Evolutionary conservation across 2,329 filamentous ascomycete genomes (phyloP), one percentile per base, ranked within the genome.

Genomic region (Diaporthe longicolla): DNA sequence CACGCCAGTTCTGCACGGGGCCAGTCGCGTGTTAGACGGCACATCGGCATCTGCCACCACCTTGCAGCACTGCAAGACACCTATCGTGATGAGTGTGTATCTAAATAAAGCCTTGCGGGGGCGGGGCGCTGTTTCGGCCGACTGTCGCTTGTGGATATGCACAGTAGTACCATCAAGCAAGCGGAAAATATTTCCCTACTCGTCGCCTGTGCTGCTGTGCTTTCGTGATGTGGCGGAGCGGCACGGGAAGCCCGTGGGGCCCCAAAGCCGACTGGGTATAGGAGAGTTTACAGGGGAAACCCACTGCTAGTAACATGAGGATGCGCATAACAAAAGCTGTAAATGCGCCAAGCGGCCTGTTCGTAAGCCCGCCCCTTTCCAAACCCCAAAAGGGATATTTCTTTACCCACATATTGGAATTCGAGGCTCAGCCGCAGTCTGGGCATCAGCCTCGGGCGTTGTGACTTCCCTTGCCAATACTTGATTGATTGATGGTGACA

Each of bases 191-290:
- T 65, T 65, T 32, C 61, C 61, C 17, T 65, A n/a, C n/a, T 48
- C 26, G 43, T 65, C 61, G 26, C 43, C 43, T 50, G 43, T 29
- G 19, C 11, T n/a, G 19, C 40, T 48, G 19, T 15, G 15, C 4
- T 50, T 65, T 65, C 59, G 43, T 65, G 59, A 65, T 50, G 40
- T 50, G 59, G 59, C 59, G 59, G 59, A 2, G n/a, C 59, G 52
- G 52, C 26, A 57, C 54, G 43, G 61, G 43, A 65, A 43, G 43
- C 40, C 61, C 40, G 43, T 63, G 40, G 26, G 26, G 4, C 43
- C 43, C 61, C 43, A 65, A 29, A 24, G 5, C 24, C 17, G 26
- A 35, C 9, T n/a, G 4, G 40, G 32, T 17, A 35, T 32, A 24
- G 40, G 59, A 48, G 59, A 48, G 19, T 65, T 48, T 29, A n/a